Evolutionary conservation across 2,329 filamentous ascomycete genomes (phyloP).

Genomic region (Albophoma yamanashiensis): DNA sequence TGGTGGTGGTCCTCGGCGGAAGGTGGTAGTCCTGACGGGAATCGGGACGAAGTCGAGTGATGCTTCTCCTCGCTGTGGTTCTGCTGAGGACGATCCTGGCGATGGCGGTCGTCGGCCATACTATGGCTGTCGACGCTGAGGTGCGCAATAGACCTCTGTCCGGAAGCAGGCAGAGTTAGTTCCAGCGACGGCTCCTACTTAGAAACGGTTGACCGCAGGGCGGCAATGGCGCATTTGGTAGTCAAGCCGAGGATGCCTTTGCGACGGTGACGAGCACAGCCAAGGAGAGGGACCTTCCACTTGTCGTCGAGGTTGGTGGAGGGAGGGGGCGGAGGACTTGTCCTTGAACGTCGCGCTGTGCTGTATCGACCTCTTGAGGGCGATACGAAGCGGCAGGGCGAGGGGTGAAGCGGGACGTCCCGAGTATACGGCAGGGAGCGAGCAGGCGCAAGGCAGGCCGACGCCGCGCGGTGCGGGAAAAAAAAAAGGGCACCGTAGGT

Average conservation of each 20-base stretch:
- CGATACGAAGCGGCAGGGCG: neutral
- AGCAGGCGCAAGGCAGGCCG: neutral
- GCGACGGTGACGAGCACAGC: neutral
- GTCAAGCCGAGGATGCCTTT: neutral
- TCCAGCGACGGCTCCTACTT: conserved; percentile 1
- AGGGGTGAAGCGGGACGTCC: neutral
- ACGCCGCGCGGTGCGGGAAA: neutral
- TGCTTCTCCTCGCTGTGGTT: conserved; percentile 22
- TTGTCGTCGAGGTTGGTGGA: neutral
- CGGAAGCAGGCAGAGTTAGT: conserved; percentile 8
- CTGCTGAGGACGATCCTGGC: conserved; percentile 25
- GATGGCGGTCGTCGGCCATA: conserved; percentile 28
- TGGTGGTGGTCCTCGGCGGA: neutral
- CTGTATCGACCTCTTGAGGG: neutral
- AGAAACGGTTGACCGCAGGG: conserved; percentile 3
- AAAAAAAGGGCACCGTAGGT: neutral
- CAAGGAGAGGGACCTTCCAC: no score
- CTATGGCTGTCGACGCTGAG: conserved; percentile 14
- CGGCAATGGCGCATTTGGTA: conserved; percentile 7
- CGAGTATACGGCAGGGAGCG: neutral
- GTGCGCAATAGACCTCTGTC: conserved; percentile 14
- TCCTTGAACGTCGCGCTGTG: neutral
- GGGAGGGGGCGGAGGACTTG: neutral
- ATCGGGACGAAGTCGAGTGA: conserved; percentile 3
- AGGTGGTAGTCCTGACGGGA: conserved; percentile 1